Evolutionary conservation across 768 basidiomycete genomes (phyloP).

Genomic region (Hebeloma cylindrosporum): DNA sequence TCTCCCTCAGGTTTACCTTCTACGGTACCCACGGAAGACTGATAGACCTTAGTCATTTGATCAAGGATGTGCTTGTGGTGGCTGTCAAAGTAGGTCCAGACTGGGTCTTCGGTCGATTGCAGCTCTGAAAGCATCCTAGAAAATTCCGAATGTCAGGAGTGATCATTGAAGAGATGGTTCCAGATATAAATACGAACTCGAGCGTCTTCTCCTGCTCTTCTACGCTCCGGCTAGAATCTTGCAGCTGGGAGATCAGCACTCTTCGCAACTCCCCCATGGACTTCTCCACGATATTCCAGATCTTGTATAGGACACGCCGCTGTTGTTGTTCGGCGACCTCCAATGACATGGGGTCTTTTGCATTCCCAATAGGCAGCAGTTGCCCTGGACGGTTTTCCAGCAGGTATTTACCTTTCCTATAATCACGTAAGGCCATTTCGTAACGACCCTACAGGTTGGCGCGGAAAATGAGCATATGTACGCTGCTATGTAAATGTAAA

Average conservation of each 20-base stretch:
- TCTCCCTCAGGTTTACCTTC: slow-evolving; percentile 42
- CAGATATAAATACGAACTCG: slow-evolving; percentile 52
- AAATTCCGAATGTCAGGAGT: neutral
- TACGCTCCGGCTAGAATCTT: slow-evolving; percentile 73
- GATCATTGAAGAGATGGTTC: neutral
- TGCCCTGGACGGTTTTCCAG: slow-evolving; percentile 89
- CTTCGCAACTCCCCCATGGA: slow-evolving; percentile 91
- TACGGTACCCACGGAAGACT: slow-evolving; percentile 49
- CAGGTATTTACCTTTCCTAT: slow-evolving; percentile 94
- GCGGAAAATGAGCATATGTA: neutral
- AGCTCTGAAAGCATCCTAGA: slow-evolving; percentile 85
- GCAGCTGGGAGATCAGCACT: slow-evolving; percentile 72
- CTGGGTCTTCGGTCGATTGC: slow-evolving; percentile 82
- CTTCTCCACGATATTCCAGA: slow-evolving; percentile 93
- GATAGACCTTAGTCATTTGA: slow-evolving; percentile 66
- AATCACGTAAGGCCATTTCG: slow-evolving; percentile 90
- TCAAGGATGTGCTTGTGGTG: slow-evolving; percentile 87
- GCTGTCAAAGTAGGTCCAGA: slow-evolving; percentile 94
- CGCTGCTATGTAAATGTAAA: neutral
- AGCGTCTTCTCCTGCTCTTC: slow-evolving; percentile 98
- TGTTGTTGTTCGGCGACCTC: slow-evolving; percentile 70
- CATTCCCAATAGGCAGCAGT: slow-evolving; percentile 65
- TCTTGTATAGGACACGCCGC: slow-evolving; percentile 91
- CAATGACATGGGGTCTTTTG: slow-evolving; percentile 54
- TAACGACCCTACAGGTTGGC: slow-evolving; percentile 72